These are phyloP conservation scores for Medicago arabica DNA, from an alignment of 306 rosid genomes.

Conservation along the genomic window DNA sequence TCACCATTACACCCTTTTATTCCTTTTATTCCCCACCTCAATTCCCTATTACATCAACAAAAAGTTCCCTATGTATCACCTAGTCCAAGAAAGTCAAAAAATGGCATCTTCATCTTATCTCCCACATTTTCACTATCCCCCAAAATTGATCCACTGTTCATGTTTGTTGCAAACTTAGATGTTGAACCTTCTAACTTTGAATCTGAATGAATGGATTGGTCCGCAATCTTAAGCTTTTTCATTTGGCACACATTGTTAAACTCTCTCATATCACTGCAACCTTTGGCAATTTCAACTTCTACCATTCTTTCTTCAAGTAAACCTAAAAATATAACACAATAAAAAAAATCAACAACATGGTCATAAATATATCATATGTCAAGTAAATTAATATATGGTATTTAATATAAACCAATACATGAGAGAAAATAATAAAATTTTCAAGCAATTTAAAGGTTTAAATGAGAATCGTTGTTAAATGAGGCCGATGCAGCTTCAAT, in stretches of 20 bases:
- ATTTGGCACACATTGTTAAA: background rate
- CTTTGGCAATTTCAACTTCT: constrained; percentile 27
- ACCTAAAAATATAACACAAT: background rate
- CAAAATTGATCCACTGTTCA: constrained; percentile 46
- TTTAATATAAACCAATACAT: background rate
- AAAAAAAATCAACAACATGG: too few species aligned
- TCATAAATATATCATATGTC: background rate
- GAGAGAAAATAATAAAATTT: too few species aligned
- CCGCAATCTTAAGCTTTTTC: constrained; percentile 43
- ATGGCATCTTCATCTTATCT: constrained; percentile 40
- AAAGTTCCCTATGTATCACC: constrained; percentile 55
- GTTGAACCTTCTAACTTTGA: constrained; percentile 71
- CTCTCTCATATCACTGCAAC: constrained; percentile 18
- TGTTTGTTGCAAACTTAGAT: constrained; percentile 63
- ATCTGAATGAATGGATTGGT: constrained; percentile 60
- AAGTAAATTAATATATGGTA: too few species aligned
- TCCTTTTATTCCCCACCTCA: background rate
- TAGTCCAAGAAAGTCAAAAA: constrained; percentile 88
- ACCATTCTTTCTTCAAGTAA: background rate
- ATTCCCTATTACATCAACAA: background rate
- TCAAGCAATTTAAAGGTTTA: background rate
- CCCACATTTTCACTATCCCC: background rate
- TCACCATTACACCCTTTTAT: background rate
- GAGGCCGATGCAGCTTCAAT: background rate
- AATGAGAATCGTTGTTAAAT: background rate